Percentiles rank a stretch among this genome's conserved stretches.
These are phyloP conservation scores for Wickerhamiella sergipiensis DNA, from an alignment of 805 yeast species.

Conservation along the genomic window DNA sequence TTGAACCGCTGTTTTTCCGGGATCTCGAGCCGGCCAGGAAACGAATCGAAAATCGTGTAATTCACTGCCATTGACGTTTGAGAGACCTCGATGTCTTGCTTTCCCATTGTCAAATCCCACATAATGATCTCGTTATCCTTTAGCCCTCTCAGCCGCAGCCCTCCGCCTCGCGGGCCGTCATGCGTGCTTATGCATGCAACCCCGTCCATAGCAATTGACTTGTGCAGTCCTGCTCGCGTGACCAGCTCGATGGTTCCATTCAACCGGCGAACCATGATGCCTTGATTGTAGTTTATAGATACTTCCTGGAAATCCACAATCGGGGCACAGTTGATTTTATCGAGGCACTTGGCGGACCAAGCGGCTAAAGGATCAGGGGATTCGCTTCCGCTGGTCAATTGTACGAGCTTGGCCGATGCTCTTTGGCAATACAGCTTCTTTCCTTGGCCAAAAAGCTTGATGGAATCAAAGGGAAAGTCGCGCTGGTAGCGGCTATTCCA, in stretches of 20 bases:
- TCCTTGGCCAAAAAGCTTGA: background rate
- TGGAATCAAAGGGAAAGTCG: background rate
- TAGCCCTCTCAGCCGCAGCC: background rate
- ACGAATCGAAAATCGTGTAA: background rate
- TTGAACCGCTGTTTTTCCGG: background rate
- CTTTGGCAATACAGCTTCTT: background rate
- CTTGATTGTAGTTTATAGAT: background rate
- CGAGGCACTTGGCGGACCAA: background rate
- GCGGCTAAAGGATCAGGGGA: background rate
- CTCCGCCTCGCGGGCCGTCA: background rate
- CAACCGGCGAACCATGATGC: background rate
- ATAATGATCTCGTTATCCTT: background rate
- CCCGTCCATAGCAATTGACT: background rate
- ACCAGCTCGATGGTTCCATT: background rate
- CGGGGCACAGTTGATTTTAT: background rate
- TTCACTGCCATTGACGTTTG: background rate
- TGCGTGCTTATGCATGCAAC: background rate
- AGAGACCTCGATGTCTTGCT: background rate
- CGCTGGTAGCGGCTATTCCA: background rate
- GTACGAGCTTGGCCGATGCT: background rate
- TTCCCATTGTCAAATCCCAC: background rate
- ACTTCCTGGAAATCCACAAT: background rate
- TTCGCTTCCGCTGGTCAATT: background rate
- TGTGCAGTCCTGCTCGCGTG: background rate
- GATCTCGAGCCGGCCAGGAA: background rate